Percentiles rank a stretch among this genome's conserved stretches.
Evolutionary conservation across 2,329 filamentous ascomycete species (phyloP).

Genomic region (Juglanconis sp.): DNA sequence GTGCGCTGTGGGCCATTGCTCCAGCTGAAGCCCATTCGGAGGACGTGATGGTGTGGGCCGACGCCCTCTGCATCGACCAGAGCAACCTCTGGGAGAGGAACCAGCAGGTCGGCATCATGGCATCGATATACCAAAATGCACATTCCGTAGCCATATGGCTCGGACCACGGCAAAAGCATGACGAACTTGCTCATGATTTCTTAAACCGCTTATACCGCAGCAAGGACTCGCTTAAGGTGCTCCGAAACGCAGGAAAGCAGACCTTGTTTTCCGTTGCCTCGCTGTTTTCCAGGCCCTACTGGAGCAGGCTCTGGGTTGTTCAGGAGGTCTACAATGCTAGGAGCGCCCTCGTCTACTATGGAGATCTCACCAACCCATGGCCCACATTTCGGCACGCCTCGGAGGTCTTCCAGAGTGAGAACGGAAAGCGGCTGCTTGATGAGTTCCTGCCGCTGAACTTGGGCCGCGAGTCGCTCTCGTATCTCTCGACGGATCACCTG

Average conservation of each 20-base stretch:
- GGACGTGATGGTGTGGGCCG: not conserved
- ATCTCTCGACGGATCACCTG: not conserved
- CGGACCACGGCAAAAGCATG: not conserved
- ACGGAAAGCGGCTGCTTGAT: not conserved
- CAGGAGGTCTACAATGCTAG: conserved; percentile 1
- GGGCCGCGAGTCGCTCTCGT: not conserved
- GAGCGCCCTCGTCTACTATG: not conserved
- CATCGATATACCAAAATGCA: conserved; percentile 1
- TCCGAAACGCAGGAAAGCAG: not conserved
- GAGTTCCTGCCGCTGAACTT: not conserved
- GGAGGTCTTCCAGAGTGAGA: not conserved
- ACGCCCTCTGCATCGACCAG: conserved; percentile 10
- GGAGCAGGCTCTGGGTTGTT: conserved; percentile 3
- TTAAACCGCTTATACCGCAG: not conserved
- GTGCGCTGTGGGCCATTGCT: not conserved
- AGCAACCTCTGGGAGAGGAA: not conserved
- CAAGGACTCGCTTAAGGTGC: not conserved
- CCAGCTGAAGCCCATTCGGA: not conserved
- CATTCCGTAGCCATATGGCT: not conserved
- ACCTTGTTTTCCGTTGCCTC: not conserved
- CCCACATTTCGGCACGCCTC: not conserved
- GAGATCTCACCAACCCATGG: not conserved
- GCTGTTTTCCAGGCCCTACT: conserved; percentile 2
- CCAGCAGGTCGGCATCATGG: not conserved
- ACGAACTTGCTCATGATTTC: not conserved